Conservation (phyloP, 257 asterid species). For the Gentiana straminea region DNA sequence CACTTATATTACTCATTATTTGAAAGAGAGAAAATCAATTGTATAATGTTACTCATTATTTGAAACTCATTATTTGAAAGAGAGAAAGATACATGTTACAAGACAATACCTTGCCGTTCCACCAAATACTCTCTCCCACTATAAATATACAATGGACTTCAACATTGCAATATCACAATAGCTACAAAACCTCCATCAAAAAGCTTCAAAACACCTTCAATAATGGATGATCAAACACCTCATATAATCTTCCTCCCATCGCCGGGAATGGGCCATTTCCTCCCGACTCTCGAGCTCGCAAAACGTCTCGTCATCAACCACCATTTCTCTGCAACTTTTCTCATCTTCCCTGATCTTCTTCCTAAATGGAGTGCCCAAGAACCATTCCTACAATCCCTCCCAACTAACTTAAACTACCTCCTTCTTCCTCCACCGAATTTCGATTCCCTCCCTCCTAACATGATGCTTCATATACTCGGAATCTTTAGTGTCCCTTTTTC, state of each 20-base stretch:
- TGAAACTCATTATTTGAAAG: no score
- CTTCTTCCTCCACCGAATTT: conserved; percentile 45
- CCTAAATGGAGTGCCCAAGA: conserved; percentile 30
- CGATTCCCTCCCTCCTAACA: conserved; percentile 40
- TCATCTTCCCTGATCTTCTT: conserved; percentile 53
- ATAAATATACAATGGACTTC: no score
- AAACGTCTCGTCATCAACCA: conserved; percentile 34
- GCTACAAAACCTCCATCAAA: no score
- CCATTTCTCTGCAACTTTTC: conserved; percentile 24
- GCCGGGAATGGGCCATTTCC: conserved; percentile 88
- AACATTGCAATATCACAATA: no score
- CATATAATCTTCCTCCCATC: conserved; percentile 52
- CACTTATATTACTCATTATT: no score
- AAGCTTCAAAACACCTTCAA: no score
- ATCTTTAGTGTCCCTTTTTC: no score
- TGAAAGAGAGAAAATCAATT: no score
- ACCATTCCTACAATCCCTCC: conserved; percentile 40
- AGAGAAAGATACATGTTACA: no score
- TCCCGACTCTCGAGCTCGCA: conserved; percentile 57
- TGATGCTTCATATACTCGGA: background rate
- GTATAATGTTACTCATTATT: no score
- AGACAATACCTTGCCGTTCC: no score
- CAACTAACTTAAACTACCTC: conserved; percentile 5
- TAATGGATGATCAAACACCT: conserved; percentile 18
- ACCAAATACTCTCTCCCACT: no score